A percentile compares a stretch with the other conserved stretches of the same genome.
These are phyloP conservation scores for Tetrahymena thermophila DNA, from an alignment of 73 alveolate genomes.

Conservation along the genomic window DNA sequence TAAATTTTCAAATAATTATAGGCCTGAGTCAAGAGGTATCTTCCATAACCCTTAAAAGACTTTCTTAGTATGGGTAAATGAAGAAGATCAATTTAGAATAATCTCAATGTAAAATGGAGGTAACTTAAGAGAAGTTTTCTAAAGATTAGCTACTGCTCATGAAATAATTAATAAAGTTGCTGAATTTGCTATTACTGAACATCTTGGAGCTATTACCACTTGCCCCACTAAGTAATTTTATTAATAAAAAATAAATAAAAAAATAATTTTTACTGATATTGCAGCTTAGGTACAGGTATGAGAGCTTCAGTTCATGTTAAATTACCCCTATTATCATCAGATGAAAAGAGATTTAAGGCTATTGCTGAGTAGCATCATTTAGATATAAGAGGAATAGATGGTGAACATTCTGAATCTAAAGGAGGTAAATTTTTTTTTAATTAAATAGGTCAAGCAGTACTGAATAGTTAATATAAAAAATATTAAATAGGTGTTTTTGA, in stretches of 20 bases:
- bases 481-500: constrained; percentile 15
- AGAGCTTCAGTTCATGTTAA: constrained; percentile 35
- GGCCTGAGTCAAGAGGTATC: constrained; percentile 47
- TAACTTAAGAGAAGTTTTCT: constrained; percentile 18
- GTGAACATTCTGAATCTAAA: constrained; percentile 40
- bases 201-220: constrained; percentile 38
- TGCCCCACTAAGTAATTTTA: constrained; percentile 25
- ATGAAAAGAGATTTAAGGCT: constrained; percentile 16
- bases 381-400: constrained; percentile 44
- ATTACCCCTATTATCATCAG: constrained; percentile 12
- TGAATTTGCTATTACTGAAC: constrained; percentile 36
- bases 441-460: neutral
- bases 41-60: constrained; percentile 30
- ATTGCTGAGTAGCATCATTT: constrained; percentile 23
- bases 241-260: neutral
- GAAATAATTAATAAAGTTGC: constrained; percentile 30
- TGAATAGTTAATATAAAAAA: neutral
- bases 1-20: neutral
- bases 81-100: constrained; percentile 37
- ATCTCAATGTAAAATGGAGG: constrained; percentile 2
- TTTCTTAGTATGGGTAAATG: constrained; percentile 41
- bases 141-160: constrained; percentile 23
- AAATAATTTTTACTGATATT: neutral
- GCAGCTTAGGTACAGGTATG: constrained; percentile 35
- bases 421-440: neutral